These are phyloP conservation scores for Colletotrichum scovillei DNA, from an alignment of 2,329 filamentous ascomycete species.

Conservation along the genomic window DNA sequence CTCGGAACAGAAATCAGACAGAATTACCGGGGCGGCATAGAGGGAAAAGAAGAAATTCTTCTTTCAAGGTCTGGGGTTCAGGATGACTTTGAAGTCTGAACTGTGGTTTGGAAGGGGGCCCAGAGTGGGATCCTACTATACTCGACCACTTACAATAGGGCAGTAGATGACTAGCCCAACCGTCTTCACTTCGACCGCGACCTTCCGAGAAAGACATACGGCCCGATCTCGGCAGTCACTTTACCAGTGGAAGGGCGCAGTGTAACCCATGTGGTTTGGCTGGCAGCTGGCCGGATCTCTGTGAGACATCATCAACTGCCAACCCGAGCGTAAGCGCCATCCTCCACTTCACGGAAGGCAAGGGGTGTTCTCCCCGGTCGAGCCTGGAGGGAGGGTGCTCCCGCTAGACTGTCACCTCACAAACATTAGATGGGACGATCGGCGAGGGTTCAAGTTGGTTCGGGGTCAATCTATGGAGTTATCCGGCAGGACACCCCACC, in stretches of 20 bases:
- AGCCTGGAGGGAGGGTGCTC: neutral
- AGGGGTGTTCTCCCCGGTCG: neutral
- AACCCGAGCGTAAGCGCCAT: neutral
- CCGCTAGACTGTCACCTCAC: neutral
- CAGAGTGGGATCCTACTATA: neutral
- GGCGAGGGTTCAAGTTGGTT: neutral
- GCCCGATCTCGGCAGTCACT: neutral
- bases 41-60: neutral
- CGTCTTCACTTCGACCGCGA: neutral
- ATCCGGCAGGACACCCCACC: neutral
- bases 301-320: neutral
- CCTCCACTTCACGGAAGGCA: conserved; percentile 5
- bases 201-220: neutral
- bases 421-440: neutral
- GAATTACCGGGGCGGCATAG: neutral
- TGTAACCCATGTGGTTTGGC: neutral
- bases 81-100: neutral
- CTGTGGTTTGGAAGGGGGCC: too few relatives aligned
- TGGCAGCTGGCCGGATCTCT: neutral
- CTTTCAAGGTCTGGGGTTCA: neutral
- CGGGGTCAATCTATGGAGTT: neutral
- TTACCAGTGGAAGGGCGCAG: neutral
- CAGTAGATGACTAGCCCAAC: neutral
- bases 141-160: neutral
- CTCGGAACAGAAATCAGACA: neutral